Evolutionary conservation across 805 yeast genomes (phyloP).

Genomic region (Kodamaea lidongshanica): DNA sequence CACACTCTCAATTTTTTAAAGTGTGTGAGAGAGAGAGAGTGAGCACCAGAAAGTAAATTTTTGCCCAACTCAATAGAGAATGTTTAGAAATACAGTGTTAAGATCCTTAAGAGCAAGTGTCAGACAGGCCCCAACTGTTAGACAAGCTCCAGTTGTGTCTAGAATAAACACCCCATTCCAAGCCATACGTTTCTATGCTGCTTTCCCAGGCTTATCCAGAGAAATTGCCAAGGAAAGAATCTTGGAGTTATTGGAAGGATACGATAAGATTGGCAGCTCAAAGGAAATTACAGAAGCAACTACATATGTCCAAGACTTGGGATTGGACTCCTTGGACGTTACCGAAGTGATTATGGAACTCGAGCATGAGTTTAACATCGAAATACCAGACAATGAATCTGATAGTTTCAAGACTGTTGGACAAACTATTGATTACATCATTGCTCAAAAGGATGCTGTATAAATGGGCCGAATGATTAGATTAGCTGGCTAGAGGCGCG

Average conservation of each 20-base stretch:
- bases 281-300: constrained; percentile 34
- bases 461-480: no score
- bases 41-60: constrained; percentile 3
- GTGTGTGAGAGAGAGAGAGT: no score
- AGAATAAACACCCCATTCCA: constrained; percentile 4
- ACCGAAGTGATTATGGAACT: constrained; percentile 44
- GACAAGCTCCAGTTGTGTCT: constrained; percentile 6
- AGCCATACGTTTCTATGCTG: constrained; percentile 42
- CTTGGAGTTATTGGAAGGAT: constrained; percentile 58
- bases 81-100: constrained; percentile 28
- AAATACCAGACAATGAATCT: constrained; percentile 43
- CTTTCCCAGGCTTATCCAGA: constrained; percentile 54
- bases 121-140: constrained; percentile 13
- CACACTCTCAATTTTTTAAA: no score
- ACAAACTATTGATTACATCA: constrained; percentile 38
- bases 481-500: no score
- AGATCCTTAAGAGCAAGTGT: constrained; percentile 23
- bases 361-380: constrained; percentile 43
- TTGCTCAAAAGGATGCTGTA: constrained; percentile 39
- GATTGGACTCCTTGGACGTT: constrained; percentile 43
- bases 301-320: constrained; percentile 36
- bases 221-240: constrained; percentile 60
- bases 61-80: no score
- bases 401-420: constrained; percentile 42
- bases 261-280: constrained; percentile 44